Evolutionary conservation across 495 filamentous ascomycete species (phyloP), one percentile per base, ranked within the genome.

Genomic region (Podospora fimiseda): DNA sequence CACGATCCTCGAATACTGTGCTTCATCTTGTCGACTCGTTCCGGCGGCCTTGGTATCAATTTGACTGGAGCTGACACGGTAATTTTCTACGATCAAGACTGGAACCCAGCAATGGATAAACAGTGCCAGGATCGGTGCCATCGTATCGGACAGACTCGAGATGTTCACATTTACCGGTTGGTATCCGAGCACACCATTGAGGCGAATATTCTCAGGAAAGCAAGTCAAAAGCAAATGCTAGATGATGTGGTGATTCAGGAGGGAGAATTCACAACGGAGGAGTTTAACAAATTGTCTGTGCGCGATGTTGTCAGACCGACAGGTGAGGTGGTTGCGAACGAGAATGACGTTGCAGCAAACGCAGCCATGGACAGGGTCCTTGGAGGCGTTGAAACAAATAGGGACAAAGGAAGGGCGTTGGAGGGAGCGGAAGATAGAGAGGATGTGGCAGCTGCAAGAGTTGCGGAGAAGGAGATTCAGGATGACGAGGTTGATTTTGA

Each of bases 71-170:
- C 94, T 20, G 93, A 96, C 67, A 95, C 93, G 0, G 94, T 99
- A 62, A 97, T 99, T 62, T 99, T 99, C 72, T 99, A 99, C 70
- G 94, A 99, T 66, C 81, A 96, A 40, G 94, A 99, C 70, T 99
- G 94, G 94, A 99, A 99, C 59, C 94, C 94, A 0, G 94, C 94
- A 9, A 99, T 99, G 94, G 94, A 99, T 69, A 96, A 96, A 63
- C 94, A 99, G 68, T 99, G 94, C 65, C 94, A 97, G 70, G 94
- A 99, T 64, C 86, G 94, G 57, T 92, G 88, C 57, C 94, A 99
- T 67, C 90, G 94, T 48, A 99, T 99, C 61, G 94, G 94, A 2
- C 94, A 99, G 69, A 97, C 94, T 0, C 84, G 94, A 22, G 94
- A 99, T 63, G 94, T 99, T 37, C 92, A 97, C 62, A 96, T 99